A percentile compares a stretch with the other conserved stretches of the same genome.
These are phyloP conservation scores for Cladophialophora immunda DNA, from an alignment of 2,329 filamentous ascomycete genomes.

Conservation along the genomic window DNA sequence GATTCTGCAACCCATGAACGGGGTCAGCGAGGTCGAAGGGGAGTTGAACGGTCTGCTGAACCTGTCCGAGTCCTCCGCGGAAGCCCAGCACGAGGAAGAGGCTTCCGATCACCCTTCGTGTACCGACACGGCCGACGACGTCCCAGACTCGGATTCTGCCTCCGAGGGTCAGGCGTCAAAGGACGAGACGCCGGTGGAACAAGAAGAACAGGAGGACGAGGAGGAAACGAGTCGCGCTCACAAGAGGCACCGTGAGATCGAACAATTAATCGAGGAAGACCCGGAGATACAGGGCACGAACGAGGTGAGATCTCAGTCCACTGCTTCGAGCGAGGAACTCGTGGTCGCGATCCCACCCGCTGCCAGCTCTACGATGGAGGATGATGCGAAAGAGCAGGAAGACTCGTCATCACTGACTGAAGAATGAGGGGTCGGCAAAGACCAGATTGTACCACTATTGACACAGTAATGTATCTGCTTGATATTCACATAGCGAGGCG, in stretches of 20 bases:
- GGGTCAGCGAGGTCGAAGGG: conserved; percentile 31
- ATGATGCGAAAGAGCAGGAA: background rate
- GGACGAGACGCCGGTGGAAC: background rate
- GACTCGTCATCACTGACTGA: background rate
- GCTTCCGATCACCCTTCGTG: background rate
- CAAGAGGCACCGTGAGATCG: conserved; percentile 18
- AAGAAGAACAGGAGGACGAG: background rate
- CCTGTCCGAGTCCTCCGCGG: conserved; percentile 20
- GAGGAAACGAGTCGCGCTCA: conserved; percentile 13
- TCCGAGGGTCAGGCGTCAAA: background rate
- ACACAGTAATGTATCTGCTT: background rate
- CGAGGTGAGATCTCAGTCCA: background rate
- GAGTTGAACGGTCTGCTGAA: conserved; percentile 31
- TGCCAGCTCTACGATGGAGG: background rate
- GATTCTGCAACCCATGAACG: conserved; percentile 31
- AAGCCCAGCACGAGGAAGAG: background rate
- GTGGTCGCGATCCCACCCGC: background rate
- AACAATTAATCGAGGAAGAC: conserved; percentile 18
- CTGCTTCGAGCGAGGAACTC: background rate
- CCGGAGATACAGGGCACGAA: conserved; percentile 19
- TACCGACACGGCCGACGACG: background rate
- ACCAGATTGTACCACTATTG: background rate
- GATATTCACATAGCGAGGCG: conserved; percentile 16
- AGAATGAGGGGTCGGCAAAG: background rate
- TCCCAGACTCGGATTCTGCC: background rate